A percentile compares a stretch with the other conserved stretches of the same genome.
phyloP scores from a whole-genome alignment of 306 rosid species.

The Astragalus membranaceus region DNA sequence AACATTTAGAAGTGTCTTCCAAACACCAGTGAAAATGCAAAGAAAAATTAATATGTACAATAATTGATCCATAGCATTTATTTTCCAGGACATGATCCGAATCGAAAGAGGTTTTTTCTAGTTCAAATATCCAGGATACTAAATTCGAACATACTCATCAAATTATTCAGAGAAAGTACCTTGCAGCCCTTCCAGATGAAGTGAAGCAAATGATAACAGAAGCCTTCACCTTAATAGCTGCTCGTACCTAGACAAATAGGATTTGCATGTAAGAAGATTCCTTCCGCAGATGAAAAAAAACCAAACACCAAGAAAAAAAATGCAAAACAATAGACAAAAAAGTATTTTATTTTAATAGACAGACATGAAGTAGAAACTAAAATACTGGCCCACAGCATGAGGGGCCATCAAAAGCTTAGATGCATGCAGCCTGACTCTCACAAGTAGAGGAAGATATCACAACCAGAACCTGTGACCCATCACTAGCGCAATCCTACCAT shows the following conservation, averaged over 20 bases:
- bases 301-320: not conserved
- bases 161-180: slow-evolving; percentile 37
- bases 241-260: slow-evolving; percentile 64
- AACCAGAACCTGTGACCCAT: not conserved
- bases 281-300: slow-evolving; percentile 5
- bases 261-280: slow-evolving; percentile 13
- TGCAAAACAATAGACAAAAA: slow-evolving; percentile 8
- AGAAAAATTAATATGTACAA: not conserved
- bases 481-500: not conserved
- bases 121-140: not conserved
- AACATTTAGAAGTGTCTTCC: not conserved
- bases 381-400: not conserved
- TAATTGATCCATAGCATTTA: slow-evolving; percentile 1
- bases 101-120: not conserved
- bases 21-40: not conserved
- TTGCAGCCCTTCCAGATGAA: slow-evolving; percentile 97
- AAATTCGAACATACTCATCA: not conserved
- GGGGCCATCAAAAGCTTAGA: not conserved
- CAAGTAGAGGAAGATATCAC: not conserved
- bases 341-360: not conserved
- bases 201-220: slow-evolving; percentile 95
- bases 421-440: not conserved
- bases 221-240: slow-evolving; percentile 99
- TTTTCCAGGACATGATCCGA: not conserved
- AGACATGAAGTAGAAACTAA: not conserved